A percentile compares a stretch with the other conserved stretches of the same genome.
Conservation (phyloP, 768 basidiomycete genomes). For the Mycena leptocephala region DNA sequence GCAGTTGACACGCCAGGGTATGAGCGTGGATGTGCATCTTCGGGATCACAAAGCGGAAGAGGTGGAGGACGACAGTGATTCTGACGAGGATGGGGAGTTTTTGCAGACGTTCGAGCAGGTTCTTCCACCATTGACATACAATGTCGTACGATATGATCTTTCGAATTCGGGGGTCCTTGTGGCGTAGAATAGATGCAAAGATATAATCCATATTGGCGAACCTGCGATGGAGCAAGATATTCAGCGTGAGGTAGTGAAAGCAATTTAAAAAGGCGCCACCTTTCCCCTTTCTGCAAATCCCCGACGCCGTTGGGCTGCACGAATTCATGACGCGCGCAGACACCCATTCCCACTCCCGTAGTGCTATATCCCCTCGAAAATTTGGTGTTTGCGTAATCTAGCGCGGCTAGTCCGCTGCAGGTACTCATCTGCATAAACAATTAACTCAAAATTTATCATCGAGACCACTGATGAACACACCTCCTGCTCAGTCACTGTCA, state of each 20-base stretch:
- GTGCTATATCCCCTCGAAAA: too few relatives aligned
- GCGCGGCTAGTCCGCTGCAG: too few relatives aligned
- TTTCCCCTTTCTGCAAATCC: neutral
- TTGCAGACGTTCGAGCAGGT: neutral
- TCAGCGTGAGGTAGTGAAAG: too few relatives aligned
- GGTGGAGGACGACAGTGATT: neutral
- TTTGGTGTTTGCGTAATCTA: too few relatives aligned
- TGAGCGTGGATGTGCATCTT: neutral
- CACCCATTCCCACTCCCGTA: too few relatives aligned
- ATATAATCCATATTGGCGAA: neutral
- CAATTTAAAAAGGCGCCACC: conserved; percentile 14
- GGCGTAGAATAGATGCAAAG: too few relatives aligned
- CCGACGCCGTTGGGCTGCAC: neutral
- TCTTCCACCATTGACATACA: neutral
- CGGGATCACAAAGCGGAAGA: too few relatives aligned
- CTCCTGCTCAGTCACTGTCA: conserved; percentile 9
- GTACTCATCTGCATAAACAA: too few relatives aligned
- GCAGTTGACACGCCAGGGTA: neutral
- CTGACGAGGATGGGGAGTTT: neutral
- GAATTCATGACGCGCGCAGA: too few relatives aligned
- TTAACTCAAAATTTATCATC: neutral
- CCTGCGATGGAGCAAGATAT: too few relatives aligned
- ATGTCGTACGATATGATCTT: neutral
- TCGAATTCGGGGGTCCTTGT: neutral
- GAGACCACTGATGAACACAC: neutral